Evolutionary conservation across 345 rosid genomes (phyloP).

Genomic region (Angophora floribunda): DNA sequence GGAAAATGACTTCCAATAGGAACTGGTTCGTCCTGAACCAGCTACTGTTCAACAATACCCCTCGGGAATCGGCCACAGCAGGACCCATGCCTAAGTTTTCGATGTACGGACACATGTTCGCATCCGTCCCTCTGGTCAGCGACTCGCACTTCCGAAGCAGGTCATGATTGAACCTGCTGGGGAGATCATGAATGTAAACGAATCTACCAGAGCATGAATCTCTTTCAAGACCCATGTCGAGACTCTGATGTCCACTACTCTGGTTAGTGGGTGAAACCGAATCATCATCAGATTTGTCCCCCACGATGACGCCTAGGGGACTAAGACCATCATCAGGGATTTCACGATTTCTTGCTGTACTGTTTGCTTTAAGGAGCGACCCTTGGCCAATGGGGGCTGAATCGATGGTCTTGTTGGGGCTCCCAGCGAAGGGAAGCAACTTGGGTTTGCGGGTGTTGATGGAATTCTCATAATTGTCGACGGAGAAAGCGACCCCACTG

Average conservation of each 20-base stretch:
- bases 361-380: not conserved
- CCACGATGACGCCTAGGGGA: not conserved
- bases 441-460: not conserved
- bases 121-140: slow-evolving; percentile 42
- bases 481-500: not conserved
- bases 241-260: not conserved
- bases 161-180: slow-evolving; percentile 40
- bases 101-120: slow-evolving; percentile 49
- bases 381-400: not conserved
- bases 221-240: not conserved
- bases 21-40: slow-evolving; percentile 67
- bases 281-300: not conserved
- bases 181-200: slow-evolving; percentile 48
- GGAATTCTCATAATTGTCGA: not conserved
- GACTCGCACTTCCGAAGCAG: slow-evolving; percentile 29
- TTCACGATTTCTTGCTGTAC: not conserved
- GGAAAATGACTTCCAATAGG: slow-evolving; percentile 59
- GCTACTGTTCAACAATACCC: slow-evolving; percentile 24
- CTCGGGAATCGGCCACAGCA: slow-evolving; percentile 16
- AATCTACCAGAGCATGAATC: slow-evolving; percentile 53
- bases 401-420: not conserved
- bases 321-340: not conserved
- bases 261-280: not conserved
- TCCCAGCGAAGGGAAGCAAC: not conserved
- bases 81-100: slow-evolving; percentile 52